Conservation (phyloP, 1,284 basidiomycete species). For the Pseudozyma hubeiensis region DNA sequence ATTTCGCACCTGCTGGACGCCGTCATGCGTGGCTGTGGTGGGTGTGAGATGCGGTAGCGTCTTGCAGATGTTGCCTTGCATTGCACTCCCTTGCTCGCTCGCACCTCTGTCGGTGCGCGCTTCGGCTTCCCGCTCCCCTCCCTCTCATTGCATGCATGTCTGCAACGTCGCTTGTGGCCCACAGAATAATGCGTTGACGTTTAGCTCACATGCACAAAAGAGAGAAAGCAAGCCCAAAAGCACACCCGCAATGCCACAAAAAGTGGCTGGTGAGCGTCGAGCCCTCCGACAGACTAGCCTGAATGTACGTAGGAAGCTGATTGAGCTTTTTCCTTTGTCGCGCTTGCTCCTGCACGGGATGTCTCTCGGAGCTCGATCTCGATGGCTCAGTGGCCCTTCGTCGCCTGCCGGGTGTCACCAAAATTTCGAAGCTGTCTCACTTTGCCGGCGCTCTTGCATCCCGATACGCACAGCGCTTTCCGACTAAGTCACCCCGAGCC, state of each 20-base stretch:
- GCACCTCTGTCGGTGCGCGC: too few relatives aligned
- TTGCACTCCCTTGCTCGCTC: neutral
- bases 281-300: too few relatives aligned
- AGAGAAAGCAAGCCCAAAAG: too few relatives aligned
- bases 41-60: neutral
- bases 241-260: too few relatives aligned
- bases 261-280: too few relatives aligned
- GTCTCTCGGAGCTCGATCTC: conserved; percentile 8
- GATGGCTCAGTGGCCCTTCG: neutral
- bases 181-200: too few relatives aligned
- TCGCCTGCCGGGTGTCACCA: conserved; percentile 19
- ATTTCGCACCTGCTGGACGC: conserved; percentile 5
- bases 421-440: conserved; percentile 37
- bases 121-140: too few relatives aligned
- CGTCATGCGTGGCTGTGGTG: conserved; percentile 28
- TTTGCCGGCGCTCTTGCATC: conserved; percentile 19
- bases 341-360: neutral
- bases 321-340: neutral
- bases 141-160: too few relatives aligned
- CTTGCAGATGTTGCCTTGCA: too few relatives aligned
- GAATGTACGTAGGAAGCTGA: neutral
- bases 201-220: too few relatives aligned
- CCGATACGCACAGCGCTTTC: neutral
- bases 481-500: conserved; percentile 7
- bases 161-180: too few relatives aligned